Evolutionary conservation across 2,329 filamentous ascomycete species (phyloP).

Genomic region (Paecilomyces fulvus): DNA sequence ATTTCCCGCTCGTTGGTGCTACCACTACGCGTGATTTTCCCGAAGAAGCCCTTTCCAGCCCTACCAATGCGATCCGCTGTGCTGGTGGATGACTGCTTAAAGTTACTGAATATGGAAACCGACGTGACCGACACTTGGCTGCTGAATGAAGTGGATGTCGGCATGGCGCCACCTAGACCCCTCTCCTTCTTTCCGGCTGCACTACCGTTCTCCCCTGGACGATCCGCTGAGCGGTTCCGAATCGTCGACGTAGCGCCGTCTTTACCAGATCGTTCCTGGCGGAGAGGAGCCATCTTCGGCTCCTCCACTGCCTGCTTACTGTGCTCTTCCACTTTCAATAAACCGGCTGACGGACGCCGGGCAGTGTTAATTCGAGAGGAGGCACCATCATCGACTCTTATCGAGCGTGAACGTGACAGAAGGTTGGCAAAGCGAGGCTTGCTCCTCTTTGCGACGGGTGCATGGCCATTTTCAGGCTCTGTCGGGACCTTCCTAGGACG

Average conservation of each 20-base stretch:
- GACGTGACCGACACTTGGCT: constrained; percentile 47
- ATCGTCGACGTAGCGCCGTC: constrained; percentile 57
- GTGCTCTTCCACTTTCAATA: constrained; percentile 19
- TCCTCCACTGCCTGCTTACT: constrained; percentile 21
- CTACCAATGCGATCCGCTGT: constrained; percentile 64
- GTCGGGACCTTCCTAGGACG: constrained; percentile 18
- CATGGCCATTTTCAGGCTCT: constrained; percentile 17
- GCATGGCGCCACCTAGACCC: constrained; percentile 26
- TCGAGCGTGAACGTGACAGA: constrained; percentile 37
- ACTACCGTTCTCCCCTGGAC: constrained; percentile 31
- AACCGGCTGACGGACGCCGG: constrained; percentile 31
- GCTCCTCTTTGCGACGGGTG: constrained; percentile 27
- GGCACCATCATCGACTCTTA: constrained; percentile 34
- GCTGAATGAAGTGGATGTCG: constrained; percentile 39
- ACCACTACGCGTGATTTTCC: constrained; percentile 62
- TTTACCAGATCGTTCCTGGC: constrained; percentile 59
- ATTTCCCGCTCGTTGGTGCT: constrained; percentile 60
- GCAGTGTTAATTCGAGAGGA: constrained; percentile 18
- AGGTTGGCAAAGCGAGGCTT: constrained; percentile 39
- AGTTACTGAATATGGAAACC: constrained; percentile 59
- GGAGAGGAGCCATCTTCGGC: constrained; percentile 56
- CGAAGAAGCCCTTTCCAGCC: constrained; percentile 73
- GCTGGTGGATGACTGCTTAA: constrained; percentile 63
- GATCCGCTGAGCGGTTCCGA: constrained; percentile 67
- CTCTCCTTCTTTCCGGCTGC: constrained; percentile 26